These are phyloP conservation scores for Pythium utonaiense DNA, from an alignment of 352 stramenopile genomes.

Conservation along the genomic window DNA sequence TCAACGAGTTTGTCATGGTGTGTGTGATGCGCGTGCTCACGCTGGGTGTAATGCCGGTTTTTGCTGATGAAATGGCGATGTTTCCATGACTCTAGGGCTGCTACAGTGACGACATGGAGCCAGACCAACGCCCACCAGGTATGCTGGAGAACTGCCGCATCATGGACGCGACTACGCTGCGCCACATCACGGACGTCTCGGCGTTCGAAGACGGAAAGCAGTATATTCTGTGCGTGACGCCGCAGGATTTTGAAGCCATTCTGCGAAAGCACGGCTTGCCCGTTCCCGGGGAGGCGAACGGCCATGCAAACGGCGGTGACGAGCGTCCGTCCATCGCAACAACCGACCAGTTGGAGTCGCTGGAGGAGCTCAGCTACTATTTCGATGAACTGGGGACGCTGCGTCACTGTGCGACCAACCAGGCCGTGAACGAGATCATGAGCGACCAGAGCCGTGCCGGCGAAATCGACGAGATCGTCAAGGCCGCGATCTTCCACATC, in stretches of 20 bases:
- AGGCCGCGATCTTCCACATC: constrained; percentile 81
- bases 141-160: constrained; percentile 55
- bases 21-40: too few species aligned
- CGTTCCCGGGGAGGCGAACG: constrained; percentile 18
- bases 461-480: constrained; percentile 78
- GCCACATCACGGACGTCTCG: constrained; percentile 31
- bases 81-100: constrained; percentile 39
- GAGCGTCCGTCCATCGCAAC: constrained; percentile 41
- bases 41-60: too few species aligned
- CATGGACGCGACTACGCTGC: constrained; percentile 47
- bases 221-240: constrained; percentile 60
- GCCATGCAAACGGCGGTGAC: constrained; percentile 12
- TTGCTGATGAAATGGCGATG: background rate
- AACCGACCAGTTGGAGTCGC: constrained; percentile 65
- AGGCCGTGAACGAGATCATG: constrained; percentile 76
- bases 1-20: constrained; percentile 84
- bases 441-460: constrained; percentile 57
- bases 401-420: constrained; percentile 65
- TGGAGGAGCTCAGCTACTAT: constrained; percentile 78
- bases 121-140: constrained; percentile 48
- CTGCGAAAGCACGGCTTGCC: constrained; percentile 47
- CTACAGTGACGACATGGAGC: constrained; percentile 72
- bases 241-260: constrained; percentile 30
- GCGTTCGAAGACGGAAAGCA: constrained; percentile 68
- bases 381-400: constrained; percentile 68